These are phyloP conservation scores for Nothophoma quercina DNA, from an alignment of 2,329 filamentous ascomycete species.

Conservation along the genomic window DNA sequence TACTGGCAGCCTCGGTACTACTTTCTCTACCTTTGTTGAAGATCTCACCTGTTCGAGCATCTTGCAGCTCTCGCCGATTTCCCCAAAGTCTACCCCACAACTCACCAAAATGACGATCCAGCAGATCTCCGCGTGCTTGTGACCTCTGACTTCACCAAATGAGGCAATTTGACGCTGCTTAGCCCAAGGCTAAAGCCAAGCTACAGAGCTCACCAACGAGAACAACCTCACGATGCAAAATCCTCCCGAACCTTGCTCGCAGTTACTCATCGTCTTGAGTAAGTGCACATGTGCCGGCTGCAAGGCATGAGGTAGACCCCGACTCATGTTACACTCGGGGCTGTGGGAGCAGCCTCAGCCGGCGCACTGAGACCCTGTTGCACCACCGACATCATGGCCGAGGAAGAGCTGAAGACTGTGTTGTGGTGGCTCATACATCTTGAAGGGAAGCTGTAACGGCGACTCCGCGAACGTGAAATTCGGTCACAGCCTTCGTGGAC, in stretches of 20 bases:
- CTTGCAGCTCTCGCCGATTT: background rate
- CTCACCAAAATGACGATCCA: constrained; percentile 7
- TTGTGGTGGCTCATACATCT: background rate
- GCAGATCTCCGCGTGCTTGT: constrained; percentile 13
- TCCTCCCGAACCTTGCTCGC: background rate
- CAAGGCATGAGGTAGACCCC: constrained; percentile 1
- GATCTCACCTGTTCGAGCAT: background rate
- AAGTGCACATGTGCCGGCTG: too few relatives aligned
- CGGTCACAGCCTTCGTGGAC: too few relatives aligned
- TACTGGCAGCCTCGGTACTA: background rate
- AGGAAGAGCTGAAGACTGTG: background rate
- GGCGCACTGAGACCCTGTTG: constrained; percentile 13
- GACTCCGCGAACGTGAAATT: background rate
- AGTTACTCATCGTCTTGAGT: constrained; percentile 10
- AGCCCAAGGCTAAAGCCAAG: constrained; percentile 11
- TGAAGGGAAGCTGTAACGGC: background rate
- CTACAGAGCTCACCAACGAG: background rate
- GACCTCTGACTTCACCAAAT: constrained; percentile 5
- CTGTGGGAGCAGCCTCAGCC: constrained; percentile 10
- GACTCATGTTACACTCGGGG: constrained; percentile 8
- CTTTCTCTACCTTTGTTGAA: background rate
- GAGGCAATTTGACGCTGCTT: background rate
- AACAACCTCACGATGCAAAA: constrained; percentile 1
- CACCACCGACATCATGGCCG: constrained; percentile 12
- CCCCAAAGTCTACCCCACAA: constrained; percentile 11